A percentile compares a stretch with the other conserved stretches of the same genome.
Conservation (phyloP, 2,329 filamentous ascomycete species). For the Plectosphaerella plurivora region DNA sequence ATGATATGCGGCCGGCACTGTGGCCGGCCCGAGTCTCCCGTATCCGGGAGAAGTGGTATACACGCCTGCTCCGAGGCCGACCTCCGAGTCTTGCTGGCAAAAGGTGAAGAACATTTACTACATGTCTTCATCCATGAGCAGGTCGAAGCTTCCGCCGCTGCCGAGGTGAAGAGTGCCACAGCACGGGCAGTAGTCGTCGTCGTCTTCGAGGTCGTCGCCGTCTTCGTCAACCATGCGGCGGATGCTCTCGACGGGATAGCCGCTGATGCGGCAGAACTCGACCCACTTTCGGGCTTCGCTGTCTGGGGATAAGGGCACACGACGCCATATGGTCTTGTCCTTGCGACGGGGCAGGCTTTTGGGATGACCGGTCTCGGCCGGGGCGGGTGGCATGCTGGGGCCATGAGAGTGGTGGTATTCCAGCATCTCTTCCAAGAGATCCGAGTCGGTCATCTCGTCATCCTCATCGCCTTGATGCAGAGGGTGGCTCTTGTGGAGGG, state of each 20-base stretch:
- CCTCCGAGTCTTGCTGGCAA: too few relatives aligned
- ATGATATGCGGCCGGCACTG: too few relatives aligned
- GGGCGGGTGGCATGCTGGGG: slow-evolving; percentile 32
- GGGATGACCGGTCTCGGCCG: slow-evolving; percentile 33
- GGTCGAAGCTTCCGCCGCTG: slow-evolving; percentile 9
- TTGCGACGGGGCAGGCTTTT: slow-evolving; percentile 15
- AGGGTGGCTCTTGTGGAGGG: slow-evolving; percentile 8
- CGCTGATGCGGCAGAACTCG: slow-evolving; percentile 37
- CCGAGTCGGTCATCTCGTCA: slow-evolving; percentile 15
- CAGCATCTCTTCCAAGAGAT: slow-evolving; percentile 11
- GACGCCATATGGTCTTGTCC: slow-evolving; percentile 47
- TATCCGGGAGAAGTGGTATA: too few relatives aligned
- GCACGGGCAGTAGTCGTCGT: slow-evolving; percentile 28
- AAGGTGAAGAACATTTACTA: neutral
- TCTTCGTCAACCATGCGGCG: slow-evolving; percentile 17
- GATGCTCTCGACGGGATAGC: slow-evolving; percentile 18
- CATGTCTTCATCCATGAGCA: neutral
- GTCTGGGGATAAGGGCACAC: slow-evolving; percentile 37
- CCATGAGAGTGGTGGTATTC: slow-evolving; percentile 22
- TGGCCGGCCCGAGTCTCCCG: too few relatives aligned
- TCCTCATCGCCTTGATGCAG: slow-evolving; percentile 12
- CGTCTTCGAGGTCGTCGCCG: slow-evolving; percentile 27
- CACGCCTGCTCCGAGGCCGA: too few relatives aligned
- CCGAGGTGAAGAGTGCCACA: slow-evolving; percentile 33
- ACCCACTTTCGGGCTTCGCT: slow-evolving; percentile 38